phyloP scores from a whole-genome alignment of 495 filamentous ascomycete genomes.

The Podospora pseudoanserina region DNA sequence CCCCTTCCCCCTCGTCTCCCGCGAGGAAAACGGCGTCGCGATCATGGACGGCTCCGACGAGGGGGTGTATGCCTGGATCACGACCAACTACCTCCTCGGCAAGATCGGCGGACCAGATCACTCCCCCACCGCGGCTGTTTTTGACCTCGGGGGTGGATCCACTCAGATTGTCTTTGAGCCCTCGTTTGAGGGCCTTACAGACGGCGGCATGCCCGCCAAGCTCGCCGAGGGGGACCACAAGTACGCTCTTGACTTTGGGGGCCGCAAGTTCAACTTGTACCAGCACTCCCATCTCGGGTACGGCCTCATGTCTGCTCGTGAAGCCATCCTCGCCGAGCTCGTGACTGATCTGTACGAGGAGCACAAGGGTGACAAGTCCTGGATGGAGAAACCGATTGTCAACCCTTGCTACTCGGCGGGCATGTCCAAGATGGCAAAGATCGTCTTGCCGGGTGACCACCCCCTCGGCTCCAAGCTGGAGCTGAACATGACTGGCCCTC shows the following conservation, averaged over 20 bases:
- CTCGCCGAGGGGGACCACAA: constrained; percentile 92
- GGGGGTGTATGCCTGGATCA: constrained; percentile 99
- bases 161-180: constrained; percentile 98
- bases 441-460: constrained; percentile 62
- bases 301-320: constrained; percentile 90
- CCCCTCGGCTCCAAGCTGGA: constrained; percentile 55
- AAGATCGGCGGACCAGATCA: constrained; percentile 94
- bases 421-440: constrained; percentile 63
- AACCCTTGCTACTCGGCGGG: constrained; percentile 89
- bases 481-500: constrained; percentile 88
- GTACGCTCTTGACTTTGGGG: constrained; percentile 87
- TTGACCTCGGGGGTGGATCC: constrained; percentile 93
- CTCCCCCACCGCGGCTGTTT: constrained; percentile 85
- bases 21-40: constrained; percentile 77
- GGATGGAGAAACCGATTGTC: constrained; percentile 63
- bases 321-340: constrained; percentile 72
- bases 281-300: constrained; percentile 98
- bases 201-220: constrained; percentile 82
- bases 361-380: constrained; percentile 41
- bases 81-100: constrained; percentile 93
- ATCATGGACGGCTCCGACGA: constrained; percentile 97
- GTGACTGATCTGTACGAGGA: constrained; percentile 57
- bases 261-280: constrained; percentile 88
- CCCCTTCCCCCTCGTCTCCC: constrained; percentile 88
- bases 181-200: constrained; percentile 68